phyloP scores from a whole-genome alignment of 2,329 filamentous ascomycete genomes.

The Ophiostoma sp. region DNA sequence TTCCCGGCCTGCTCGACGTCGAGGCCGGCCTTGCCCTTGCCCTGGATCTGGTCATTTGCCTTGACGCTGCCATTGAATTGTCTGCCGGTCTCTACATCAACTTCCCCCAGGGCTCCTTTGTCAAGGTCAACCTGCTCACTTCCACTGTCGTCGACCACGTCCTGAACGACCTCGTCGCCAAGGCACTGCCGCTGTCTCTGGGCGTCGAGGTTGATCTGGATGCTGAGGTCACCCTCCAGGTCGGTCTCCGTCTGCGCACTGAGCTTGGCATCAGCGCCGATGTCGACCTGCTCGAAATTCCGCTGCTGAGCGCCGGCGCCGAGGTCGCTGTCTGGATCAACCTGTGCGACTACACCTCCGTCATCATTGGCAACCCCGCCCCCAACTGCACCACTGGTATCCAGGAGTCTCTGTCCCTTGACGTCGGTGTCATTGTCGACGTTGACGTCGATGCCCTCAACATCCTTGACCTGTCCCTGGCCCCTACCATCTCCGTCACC shows the following conservation, averaged over 20 bases:
- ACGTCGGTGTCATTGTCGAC: conserved; percentile 29
- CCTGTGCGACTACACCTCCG: conserved; percentile 33
- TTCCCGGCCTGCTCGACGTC: conserved; percentile 29
- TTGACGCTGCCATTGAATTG: conserved; percentile 30
- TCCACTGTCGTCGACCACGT: conserved; percentile 28
- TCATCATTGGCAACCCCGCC: conserved; percentile 25
- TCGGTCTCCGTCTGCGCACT: conserved; percentile 31
- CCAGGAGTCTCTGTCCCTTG: conserved; percentile 28
- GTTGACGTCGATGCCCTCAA: conserved; percentile 28
- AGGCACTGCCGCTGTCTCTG: conserved; percentile 28
- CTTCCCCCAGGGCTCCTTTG: conserved; percentile 29
- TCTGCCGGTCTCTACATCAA: conserved; percentile 29
- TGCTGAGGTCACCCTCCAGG: conserved; percentile 28
- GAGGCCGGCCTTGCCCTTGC: conserved; percentile 30
- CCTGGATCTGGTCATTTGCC: conserved; percentile 30
- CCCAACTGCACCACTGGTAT: conserved; percentile 16
- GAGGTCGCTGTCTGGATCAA: conserved; percentile 32
- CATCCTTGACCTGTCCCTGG: conserved; percentile 28
- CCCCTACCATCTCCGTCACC: conserved; percentile 30
- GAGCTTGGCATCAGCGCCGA: conserved; percentile 28
- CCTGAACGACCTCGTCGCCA: conserved; percentile 27
- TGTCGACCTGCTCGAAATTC: conserved; percentile 28
- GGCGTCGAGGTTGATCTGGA: conserved; percentile 28
- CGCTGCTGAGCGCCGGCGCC: conserved; percentile 29
- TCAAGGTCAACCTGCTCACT: conserved; percentile 30